These are phyloP conservation scores for Athelia psychrophila DNA, from an alignment of 1,284 basidiomycete genomes.

Conservation along the genomic window DNA sequence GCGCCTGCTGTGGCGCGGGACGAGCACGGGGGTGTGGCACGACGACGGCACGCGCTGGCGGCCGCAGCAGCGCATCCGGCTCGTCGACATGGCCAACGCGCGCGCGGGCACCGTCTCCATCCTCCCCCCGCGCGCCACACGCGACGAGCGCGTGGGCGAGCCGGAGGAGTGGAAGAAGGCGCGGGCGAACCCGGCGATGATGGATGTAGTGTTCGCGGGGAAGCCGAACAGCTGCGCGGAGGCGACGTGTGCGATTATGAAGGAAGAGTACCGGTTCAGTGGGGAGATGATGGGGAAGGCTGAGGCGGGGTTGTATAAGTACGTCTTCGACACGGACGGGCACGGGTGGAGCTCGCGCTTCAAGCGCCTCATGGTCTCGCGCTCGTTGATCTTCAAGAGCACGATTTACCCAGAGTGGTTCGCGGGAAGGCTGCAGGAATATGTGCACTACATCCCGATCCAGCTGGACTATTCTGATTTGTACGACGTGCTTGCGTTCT, in stretches of 20 bases:
- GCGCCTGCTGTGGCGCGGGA: slow-evolving; percentile 12
- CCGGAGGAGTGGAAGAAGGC: slow-evolving; percentile 32
- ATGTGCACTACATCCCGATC: slow-evolving; percentile 64
- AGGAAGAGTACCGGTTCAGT: slow-evolving; percentile 47
- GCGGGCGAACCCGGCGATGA: slow-evolving; percentile 43
- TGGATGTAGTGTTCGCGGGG: slow-evolving; percentile 58
- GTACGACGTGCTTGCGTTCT: slow-evolving; percentile 57
- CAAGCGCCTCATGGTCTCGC: slow-evolving; percentile 60
- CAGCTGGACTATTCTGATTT: slow-evolving; percentile 52
- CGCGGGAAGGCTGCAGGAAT: slow-evolving; percentile 43
- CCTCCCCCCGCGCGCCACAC: slow-evolving; percentile 18
- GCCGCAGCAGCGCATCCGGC: slow-evolving; percentile 41
- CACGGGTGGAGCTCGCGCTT: slow-evolving; percentile 73
- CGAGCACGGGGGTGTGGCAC: slow-evolving; percentile 62
- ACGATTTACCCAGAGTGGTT: slow-evolving; percentile 69
- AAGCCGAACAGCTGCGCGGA: slow-evolving; percentile 41
- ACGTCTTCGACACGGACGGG: slow-evolving; percentile 67
- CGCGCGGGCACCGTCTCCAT: slow-evolving; percentile 29
- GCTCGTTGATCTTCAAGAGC: slow-evolving; percentile 60
- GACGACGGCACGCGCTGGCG: slow-evolving; percentile 42
- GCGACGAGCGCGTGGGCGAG: slow-evolving; percentile 37
- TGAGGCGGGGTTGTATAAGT: slow-evolving; percentile 59
- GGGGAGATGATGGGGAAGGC: slow-evolving; percentile 35
- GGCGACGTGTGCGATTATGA: slow-evolving; percentile 40
- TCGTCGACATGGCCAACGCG: slow-evolving; percentile 34